Percentiles rank a stretch among this genome's conserved stretches.
Evolutionary conservation across 768 basidiomycete species (phyloP).

Genomic region (Pleurotus cornucopiae): DNA sequence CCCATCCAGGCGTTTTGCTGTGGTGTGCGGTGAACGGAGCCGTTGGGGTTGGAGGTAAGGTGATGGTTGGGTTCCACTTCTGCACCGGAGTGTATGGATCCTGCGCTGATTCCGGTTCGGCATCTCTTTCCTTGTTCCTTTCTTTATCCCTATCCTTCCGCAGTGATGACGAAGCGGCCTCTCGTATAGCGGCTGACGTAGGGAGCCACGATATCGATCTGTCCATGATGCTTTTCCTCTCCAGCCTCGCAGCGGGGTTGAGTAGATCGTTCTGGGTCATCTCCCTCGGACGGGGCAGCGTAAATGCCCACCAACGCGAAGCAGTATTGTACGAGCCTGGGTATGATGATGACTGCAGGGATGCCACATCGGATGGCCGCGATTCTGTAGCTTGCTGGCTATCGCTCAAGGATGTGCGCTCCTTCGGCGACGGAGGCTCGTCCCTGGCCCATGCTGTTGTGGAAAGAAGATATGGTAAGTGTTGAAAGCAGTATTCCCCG

Average conservation of each 20-base stretch:
- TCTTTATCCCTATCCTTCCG: conserved; percentile 30
- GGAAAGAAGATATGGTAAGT: not conserved
- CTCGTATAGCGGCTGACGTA: conserved; percentile 28
- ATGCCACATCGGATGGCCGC: conserved; percentile 49
- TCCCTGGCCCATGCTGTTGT: conserved; percentile 76
- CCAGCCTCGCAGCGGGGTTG: conserved; percentile 25
- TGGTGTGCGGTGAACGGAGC: conserved; percentile 53
- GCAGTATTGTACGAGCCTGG: conserved; percentile 14
- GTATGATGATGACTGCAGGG: conserved; percentile 43
- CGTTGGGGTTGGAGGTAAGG: conserved; percentile 26
- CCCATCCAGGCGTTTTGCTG: conserved; percentile 59
- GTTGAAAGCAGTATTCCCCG: not conserved
- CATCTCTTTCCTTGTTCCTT: conserved; percentile 17
- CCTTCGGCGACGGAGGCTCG: conserved; percentile 73
- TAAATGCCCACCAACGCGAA: conserved; percentile 76
- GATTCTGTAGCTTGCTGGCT: conserved; percentile 29
- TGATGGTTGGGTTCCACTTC: conserved; percentile 22
- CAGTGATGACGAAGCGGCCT: conserved; percentile 25
- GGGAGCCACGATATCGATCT: conserved; percentile 53
- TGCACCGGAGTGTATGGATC: conserved; percentile 8
- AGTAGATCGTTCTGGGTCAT: conserved; percentile 15
- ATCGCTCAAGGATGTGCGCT: conserved; percentile 28
- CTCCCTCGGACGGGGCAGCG: conserved; percentile 43
- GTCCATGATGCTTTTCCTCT: conserved; percentile 30
- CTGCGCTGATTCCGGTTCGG: conserved; percentile 8